Conservation (phyloP, 2,329 filamentous ascomycete genomes). For the Neurospora crassa region DNA sequence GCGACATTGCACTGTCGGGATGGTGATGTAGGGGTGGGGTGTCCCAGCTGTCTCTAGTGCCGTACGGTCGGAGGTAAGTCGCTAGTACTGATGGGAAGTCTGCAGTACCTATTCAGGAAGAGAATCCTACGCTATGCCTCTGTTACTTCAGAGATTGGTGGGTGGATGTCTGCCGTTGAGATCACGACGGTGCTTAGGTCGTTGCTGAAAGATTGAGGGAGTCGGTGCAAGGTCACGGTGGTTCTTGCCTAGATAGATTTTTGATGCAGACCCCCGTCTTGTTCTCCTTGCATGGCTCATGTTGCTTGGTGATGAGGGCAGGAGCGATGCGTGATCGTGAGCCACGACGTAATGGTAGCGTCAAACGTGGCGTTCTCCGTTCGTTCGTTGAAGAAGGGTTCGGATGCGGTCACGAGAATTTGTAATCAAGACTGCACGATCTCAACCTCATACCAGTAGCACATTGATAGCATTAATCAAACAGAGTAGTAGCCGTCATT, state of each 20-base stretch:
- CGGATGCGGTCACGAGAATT: background rate
- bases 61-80: too few species aligned
- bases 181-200: background rate
- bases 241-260: background rate
- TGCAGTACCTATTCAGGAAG: too few species aligned
- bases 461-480: background rate
- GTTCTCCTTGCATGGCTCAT: background rate
- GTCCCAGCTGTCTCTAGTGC: background rate
- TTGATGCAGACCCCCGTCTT: too few species aligned
- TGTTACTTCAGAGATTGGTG: background rate
- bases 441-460: background rate
- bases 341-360: background rate
- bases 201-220: background rate
- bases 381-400: background rate
- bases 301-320: background rate
- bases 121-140: background rate
- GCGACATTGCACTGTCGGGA: background rate
- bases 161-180: background rate
- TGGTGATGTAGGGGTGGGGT: background rate
- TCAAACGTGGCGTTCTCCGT: background rate
- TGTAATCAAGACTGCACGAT: too few species aligned
- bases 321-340: background rate
- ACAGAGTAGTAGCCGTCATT: background rate
- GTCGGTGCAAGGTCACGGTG: background rate
- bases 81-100: too few species aligned